Evolutionary conservation across 768 basidiomycete genomes (phyloP), one percentile per base, ranked within the genome.

Genomic region (Termitomyces sp.): DNA sequence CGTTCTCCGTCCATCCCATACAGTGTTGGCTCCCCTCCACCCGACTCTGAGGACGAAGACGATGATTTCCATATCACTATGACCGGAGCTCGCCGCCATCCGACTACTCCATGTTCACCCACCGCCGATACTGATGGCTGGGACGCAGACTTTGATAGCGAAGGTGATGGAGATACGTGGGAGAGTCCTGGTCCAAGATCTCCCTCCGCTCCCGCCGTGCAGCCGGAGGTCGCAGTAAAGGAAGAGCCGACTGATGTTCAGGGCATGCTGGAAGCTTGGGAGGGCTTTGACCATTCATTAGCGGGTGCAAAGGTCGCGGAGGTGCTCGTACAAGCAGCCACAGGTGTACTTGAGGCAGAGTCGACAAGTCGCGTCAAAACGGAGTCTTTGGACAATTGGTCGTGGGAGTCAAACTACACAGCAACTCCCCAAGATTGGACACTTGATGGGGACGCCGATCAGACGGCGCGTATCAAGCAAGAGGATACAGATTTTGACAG

Each of bases 221-320:
- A 56, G 8, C 53, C 71, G 30, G 68, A 73, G 22, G 62, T 76
- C 8, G 59, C 68, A 9, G 77, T 87, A 58, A 85, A 87, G 66
- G 77, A 80, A 58, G 85, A 88, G 58, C 77, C 78, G 1, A 71
- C 70, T 19, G 85, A 88, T 60, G 78, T 87, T 4, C 79, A 83
- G 60, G 80, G 80, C 12, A 77, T 86, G 70, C 66, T 88, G 43
- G 84, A 87, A 54, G 81, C 80, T 17, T 90, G 87, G 87, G 87
- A 88, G 50, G 77, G 80, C 59, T 74, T 83, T 56, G 83, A 85
- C 61, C 63, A 66, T 53, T 64, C 70, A 61, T 61, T 75, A 37
- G 72, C 72, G 2, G 77, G 74, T 24, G 64, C 74, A 24, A 74
- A 74, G 53, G 73, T 79, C 21, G 72, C 76, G n/a, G 70, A 76